A percentile compares a stretch with the other conserved stretches of the same genome.
phyloP scores from a whole-genome alignment of 2,329 filamentous ascomycete genomes.

The Diaporthe sp. region DNA sequence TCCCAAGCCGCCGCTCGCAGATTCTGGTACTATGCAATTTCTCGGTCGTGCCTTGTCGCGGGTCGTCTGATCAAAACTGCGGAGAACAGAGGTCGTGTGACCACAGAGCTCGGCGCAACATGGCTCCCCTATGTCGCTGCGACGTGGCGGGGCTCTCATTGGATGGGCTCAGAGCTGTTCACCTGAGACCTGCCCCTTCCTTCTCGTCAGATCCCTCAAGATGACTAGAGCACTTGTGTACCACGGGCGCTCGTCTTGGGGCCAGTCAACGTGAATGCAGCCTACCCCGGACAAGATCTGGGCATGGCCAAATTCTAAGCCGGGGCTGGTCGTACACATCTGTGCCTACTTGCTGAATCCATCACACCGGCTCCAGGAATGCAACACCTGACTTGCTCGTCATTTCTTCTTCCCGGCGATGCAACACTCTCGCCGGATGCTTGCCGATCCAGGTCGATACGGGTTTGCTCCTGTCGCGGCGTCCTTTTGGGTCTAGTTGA shows the following conservation, averaged over 20 bases:
- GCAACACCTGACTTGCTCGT: conserved; percentile 23
- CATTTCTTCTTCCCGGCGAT: background rate
- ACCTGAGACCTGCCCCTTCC: conserved; percentile 7
- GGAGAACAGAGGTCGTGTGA: conserved; percentile 41
- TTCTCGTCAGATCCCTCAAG: conserved; percentile 9
- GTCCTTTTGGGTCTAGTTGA: background rate
- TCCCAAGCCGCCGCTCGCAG: conserved; percentile 13
- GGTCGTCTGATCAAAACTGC: conserved; percentile 41
- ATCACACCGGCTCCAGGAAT: conserved; percentile 30
- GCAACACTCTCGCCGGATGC: conserved; percentile 5
- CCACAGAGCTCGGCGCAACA: conserved; percentile 32
- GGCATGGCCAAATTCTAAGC: background rate
- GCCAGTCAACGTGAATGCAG: background rate
- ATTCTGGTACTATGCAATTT: conserved; percentile 9
- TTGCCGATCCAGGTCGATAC: background rate
- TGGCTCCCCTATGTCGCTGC: conserved; percentile 12
- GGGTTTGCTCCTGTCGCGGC: background rate
- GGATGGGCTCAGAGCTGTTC: conserved; percentile 1
- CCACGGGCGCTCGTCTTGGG: conserved; percentile 10
- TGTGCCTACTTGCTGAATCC: conserved; percentile 21
- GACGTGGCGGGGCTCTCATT: background rate
- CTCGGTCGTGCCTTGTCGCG: conserved; percentile 14
- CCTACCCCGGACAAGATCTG: background rate
- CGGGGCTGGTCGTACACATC: conserved; percentile 1
- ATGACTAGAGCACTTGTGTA: background rate